Evolutionary conservation across 2,329 filamentous ascomycete genomes (phyloP).

Genomic region (Botrytis elliptica): DNA sequence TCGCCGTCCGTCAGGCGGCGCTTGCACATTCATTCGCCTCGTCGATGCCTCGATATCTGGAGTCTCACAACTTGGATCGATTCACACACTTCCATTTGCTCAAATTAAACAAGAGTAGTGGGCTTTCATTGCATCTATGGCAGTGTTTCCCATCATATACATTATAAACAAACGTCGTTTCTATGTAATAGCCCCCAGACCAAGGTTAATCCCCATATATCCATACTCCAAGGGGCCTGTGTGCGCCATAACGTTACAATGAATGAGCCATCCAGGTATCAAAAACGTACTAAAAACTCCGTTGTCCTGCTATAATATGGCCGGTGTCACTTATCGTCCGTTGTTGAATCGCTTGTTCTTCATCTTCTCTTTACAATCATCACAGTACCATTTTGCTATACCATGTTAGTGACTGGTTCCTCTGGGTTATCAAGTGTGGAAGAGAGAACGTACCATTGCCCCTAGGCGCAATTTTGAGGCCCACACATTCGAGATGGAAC

Average conservation of each 20-base stretch:
- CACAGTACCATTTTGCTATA: conserved; percentile 39
- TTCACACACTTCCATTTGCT: background rate
- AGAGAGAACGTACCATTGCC: conserved; percentile 43
- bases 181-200: conserved; percentile 7
- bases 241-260: conserved; percentile 5
- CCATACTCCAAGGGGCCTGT: conserved; percentile 17
- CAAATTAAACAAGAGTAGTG: background rate
- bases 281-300: conserved; percentile 19
- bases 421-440: background rate
- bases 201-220: conserved; percentile 1
- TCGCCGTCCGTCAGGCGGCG: background rate
- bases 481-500: conserved; percentile 83
- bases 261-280: conserved; percentile 18
- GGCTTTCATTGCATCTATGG: background rate
- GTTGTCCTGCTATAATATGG: conserved; percentile 11
- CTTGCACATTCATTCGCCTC: background rate
- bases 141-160: conserved; percentile 4
- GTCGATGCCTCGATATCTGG: background rate
- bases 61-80: background rate
- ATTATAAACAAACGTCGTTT: conserved; percentile 9
- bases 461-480: conserved; percentile 74
- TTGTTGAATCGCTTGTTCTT: conserved; percentile 35
- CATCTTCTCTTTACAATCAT: conserved; percentile 37
- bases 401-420: background rate
- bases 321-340: conserved; percentile 25